A percentile compares a stretch with the other conserved stretches of the same genome.
Conservation (phyloP, 108 stramenopile genomes). For the Cylindrotheca closterium region DNA sequence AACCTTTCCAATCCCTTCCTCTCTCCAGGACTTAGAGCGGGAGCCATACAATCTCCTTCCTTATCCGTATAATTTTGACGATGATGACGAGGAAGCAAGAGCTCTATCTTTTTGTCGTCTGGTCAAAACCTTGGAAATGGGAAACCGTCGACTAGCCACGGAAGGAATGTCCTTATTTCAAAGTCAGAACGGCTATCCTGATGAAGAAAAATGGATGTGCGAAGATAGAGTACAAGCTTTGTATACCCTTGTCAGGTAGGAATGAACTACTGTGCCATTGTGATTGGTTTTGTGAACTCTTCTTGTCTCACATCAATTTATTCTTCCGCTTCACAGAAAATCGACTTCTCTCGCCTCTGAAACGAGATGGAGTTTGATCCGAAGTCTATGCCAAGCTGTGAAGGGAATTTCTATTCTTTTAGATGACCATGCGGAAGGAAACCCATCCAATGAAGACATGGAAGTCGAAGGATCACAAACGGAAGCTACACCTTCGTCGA, state of each 20-base stretch:
- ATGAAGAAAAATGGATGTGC: conserved; percentile 60
- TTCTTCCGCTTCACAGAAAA: conserved; percentile 43
- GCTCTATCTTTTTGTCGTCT: conserved; percentile 75
- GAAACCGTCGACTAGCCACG: conserved; percentile 49
- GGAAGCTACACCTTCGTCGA: conserved; percentile 14
- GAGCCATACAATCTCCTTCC: conserved; percentile 87
- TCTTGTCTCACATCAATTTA: no score
- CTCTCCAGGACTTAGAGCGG: conserved; percentile 78
- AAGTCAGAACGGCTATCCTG: conserved; percentile 34
- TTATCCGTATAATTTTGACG: conserved; percentile 85
- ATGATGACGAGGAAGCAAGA: conserved; percentile 79
- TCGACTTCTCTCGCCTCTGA: conserved; percentile 58
- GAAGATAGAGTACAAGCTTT: conserved; percentile 71
- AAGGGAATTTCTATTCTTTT: conserved; percentile 46
- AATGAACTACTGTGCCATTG: not conserved
- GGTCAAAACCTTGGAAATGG: conserved; percentile 54
- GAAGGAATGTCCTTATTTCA: conserved; percentile 52
- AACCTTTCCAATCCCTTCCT: conserved; percentile 73
- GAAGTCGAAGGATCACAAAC: conserved; percentile 9
- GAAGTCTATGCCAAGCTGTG: conserved; percentile 60
- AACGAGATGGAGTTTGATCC: conserved; percentile 53
- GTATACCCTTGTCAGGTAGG: conserved; percentile 81
- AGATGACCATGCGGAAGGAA: conserved; percentile 25
- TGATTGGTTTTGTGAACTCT: no score
- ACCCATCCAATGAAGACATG: conserved; percentile 6